Base-by-base conservation (phyloP, 2,329 filamentous ascomycete genomes). In the Fusarium incarnatum region DNA sequence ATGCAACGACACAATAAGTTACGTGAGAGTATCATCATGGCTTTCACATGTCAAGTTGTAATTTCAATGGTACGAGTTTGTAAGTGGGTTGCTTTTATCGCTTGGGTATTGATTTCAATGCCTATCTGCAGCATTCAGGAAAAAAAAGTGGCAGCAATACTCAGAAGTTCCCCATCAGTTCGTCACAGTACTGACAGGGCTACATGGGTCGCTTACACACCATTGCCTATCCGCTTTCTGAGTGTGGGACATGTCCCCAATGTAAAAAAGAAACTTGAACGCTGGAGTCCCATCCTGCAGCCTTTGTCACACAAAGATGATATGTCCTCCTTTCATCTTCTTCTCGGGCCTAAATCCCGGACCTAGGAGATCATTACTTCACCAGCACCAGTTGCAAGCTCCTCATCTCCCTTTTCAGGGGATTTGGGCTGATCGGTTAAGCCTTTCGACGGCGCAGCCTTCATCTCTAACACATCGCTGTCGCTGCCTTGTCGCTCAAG, bases 401-500 rank as follows among this genome's bases (percentile, higher is more conserved):
- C 47, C 44, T 55, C 61, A 28, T 18, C 37, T 34, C 23, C 67
- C 68, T 41, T 64, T 40, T 45, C 58, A 28, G 50, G 44, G 13
- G 66, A 58, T 44, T 68, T 68, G 34, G 63, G 61, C 23, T 46
- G 47, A 56, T 53, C 65, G 16, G 75, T 65, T 40, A 76, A 64
- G 41, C 79, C 77, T 54, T 77, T 80, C 22, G 74, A 73, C 37
- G 77, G 75, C 42, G 74, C 45, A 5, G 75, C 63, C 75, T 84
- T 85, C 82, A 84, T 85, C 70, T 87, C 84, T n/a, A 85, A 76
- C 32, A 77, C 77, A 45, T 85, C 84, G 30, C 71, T 77, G 60
- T 88, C 85, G 56, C 81, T 81, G 15, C 81, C 81, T 60, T 85
- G 82, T 52, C 83, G 84, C 71, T 89, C 87, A 50, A 83, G 81